A percentile compares a stretch with the other conserved stretches of the same genome.
Evolutionary conservation across 129 eudicot genomes (phyloP).

Genomic region (Saussurea involucrata): DNA sequence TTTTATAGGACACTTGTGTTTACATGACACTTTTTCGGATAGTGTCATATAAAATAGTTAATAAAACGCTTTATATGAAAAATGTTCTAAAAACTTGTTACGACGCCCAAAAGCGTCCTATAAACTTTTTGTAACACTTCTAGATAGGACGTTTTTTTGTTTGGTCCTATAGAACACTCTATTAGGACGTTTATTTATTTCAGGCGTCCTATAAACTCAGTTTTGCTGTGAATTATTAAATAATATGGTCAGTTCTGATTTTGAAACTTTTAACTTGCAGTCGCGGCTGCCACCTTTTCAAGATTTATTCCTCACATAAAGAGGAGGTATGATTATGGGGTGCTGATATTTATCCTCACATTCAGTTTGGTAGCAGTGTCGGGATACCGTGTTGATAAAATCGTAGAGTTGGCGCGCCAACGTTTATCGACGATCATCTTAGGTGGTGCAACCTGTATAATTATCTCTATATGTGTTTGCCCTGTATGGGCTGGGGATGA

Average conservation of each 20-base stretch:
- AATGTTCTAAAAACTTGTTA: no score
- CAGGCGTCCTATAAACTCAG: no score
- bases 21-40: no score
- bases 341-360: slow-evolving; percentile 72
- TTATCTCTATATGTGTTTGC: slow-evolving; percentile 44
- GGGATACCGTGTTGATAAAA: slow-evolving; percentile 48
- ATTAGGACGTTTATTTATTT: no score
- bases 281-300: slow-evolving; percentile 50
- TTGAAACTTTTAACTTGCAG: slow-evolving; percentile 27
- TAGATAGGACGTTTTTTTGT: no score
- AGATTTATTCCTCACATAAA: slow-evolving; percentile 69
- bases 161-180: no score
- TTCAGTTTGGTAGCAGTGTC: slow-evolving; percentile 63
- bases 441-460: slow-evolving; percentile 50
- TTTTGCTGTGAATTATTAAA: no score
- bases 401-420: slow-evolving; percentile 49
- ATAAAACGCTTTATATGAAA: no score
- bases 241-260: background rate
- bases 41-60: no score
- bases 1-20: no score
- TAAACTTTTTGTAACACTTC: no score
- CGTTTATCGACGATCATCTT: slow-evolving; percentile 59
- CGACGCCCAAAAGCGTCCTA: no score
- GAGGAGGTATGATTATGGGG: slow-evolving; percentile 77
- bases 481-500: slow-evolving; percentile 95